These are phyloP conservation scores for Elsinoe australis DNA, from an alignment of 2,329 filamentous ascomycete genomes.

Conservation along the genomic window DNA sequence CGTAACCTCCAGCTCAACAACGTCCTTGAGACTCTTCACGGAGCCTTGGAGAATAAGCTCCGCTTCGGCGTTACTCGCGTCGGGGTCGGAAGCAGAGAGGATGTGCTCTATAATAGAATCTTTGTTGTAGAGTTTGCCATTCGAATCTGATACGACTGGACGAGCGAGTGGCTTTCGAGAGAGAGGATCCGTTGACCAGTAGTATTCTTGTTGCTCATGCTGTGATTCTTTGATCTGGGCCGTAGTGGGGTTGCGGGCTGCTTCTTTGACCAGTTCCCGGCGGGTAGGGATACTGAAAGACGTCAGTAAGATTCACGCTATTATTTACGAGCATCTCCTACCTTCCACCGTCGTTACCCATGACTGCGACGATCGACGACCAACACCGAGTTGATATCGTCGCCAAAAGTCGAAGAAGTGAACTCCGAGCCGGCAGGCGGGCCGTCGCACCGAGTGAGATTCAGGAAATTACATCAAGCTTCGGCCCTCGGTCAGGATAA, in stretches of 20 bases:
- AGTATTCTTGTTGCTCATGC: conserved; percentile 75
- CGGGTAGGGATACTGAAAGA: conserved; percentile 72
- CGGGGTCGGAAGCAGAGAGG: conserved; percentile 46
- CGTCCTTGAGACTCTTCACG: conserved; percentile 74
- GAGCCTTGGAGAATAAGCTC: conserved; percentile 53
- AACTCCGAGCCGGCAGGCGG: not conserved
- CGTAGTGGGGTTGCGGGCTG: conserved; percentile 71
- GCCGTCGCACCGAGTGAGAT: not conserved
- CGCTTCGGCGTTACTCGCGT: conserved; percentile 50
- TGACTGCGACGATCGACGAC: too few species aligned
- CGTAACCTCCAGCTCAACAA: conserved; percentile 77
- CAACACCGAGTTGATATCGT: too few species aligned
- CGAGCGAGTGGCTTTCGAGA: conserved; percentile 66
- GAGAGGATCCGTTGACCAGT: conserved; percentile 83
- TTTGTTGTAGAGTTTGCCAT: conserved; percentile 88
- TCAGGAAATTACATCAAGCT: conserved; percentile 2
- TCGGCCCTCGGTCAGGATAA: not conserved
- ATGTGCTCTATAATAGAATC: conserved; percentile 72
- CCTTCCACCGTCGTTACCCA: conserved; percentile 63
- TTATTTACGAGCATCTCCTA: conserved; percentile 27
- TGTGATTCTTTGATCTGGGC: conserved; percentile 83
- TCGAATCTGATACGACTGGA: conserved; percentile 75
- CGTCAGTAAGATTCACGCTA: not conserved
- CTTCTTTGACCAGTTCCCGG: conserved; percentile 90
- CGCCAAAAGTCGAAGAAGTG: too few species aligned